phyloP scores from a whole-genome alignment of 805 yeast genomes.

The Candida schatavii region DNA sequence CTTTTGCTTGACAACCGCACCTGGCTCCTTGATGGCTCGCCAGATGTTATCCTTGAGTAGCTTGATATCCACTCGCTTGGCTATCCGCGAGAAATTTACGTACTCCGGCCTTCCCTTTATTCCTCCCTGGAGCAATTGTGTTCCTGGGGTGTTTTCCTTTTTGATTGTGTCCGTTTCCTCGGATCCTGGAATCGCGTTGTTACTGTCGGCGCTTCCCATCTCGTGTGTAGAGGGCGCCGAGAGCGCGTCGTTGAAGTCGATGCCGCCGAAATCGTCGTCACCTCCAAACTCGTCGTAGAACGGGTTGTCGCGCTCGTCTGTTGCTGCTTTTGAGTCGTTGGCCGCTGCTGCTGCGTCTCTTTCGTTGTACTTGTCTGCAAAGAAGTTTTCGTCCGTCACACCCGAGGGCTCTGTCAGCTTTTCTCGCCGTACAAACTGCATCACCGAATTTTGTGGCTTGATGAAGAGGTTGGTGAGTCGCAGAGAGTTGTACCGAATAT shows the following conservation, averaged over 20 bases:
- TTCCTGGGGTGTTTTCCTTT: conserved; percentile 8
- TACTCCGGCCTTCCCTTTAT: conserved; percentile 34
- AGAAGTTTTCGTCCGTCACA: conserved; percentile 63
- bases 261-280: conserved; percentile 34
- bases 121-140: conserved; percentile 17
- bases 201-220: conserved; percentile 6
- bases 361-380: conserved; percentile 64
- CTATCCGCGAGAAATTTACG: conserved; percentile 41
- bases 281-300: conserved; percentile 33
- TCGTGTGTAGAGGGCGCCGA: conserved; percentile 14
- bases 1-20: conserved; percentile 8
- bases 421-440: conserved; percentile 12
- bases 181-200: conserved; percentile 5
- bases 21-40: conserved; percentile 26
- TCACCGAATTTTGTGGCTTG: conserved; percentile 55
- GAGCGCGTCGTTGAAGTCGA: conserved; percentile 44
- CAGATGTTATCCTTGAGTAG: conserved; percentile 40
- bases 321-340: conserved; percentile 39
- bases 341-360: conserved; percentile 35
- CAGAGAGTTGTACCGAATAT: conserved; percentile 66
- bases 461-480: conserved; percentile 64
- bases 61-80: conserved; percentile 41
- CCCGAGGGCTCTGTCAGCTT: conserved; percentile 23
- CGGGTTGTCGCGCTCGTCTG: conserved; percentile 9
- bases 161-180: conserved; percentile 6